Base-by-base conservation (phyloP, 2,329 filamentous ascomycete species). In the Chaetomiaceae sp. region DNA sequence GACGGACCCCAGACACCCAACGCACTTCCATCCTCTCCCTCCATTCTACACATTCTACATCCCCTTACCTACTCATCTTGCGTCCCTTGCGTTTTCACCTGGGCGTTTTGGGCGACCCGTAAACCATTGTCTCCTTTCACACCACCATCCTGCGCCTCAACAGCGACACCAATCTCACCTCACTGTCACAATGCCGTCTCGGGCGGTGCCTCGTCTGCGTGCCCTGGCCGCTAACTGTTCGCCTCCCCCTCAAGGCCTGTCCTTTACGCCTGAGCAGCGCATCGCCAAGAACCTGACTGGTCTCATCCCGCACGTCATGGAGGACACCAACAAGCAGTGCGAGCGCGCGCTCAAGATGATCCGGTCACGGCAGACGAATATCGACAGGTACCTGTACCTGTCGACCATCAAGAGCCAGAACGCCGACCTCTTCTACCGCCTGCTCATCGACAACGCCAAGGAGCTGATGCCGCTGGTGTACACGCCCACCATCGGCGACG, bases 401-500 rank as follows among this genome's bases (percentile, higher is more conserved):
- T 87, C 85, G 39, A 77, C 80, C 58, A 72, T 92, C 68, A 87
- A 89, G 71, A 78, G 78, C 66, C 81, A 84, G 62, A 92, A 91
- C 66, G 78, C 82, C 55, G 85, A 92, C 67, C 79, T 93, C 52
- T 93, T 92, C 76, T 92, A 89, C 75, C 81, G 88, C 58, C 77
- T 92, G 56, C 75, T 92, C 57, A 86, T 89, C 58, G 81, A 89
- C 69, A 84, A 92, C 70, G 73, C 85, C 54, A 76, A 85, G 72
- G 86, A 90, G 63, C 73, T 92, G 60, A 91, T 89, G 72, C 88
- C 88, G 43, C 74, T 92, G 58, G 88, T 93, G 63, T 93, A 93
- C 74, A 93, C 88, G 16, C 88, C 88, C 40, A 91, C 87, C 64
- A 90, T 99, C 63, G 93, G 93, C 63, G 92, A 97, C 68, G 93